phyloP scores from a whole-genome alignment of 2,329 filamentous ascomycete genomes.

The Calonectria hongkongensis region DNA sequence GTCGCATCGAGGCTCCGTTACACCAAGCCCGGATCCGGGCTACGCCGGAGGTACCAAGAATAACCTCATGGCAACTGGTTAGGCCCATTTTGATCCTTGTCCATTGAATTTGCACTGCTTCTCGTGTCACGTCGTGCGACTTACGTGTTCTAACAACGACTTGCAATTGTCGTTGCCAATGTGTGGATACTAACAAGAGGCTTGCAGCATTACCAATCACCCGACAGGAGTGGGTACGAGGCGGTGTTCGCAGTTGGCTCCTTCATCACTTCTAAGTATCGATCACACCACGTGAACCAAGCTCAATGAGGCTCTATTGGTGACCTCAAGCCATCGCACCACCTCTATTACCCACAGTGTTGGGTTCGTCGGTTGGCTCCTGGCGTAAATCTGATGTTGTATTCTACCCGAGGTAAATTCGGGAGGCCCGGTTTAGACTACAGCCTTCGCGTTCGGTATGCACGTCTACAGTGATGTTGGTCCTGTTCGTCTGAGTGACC shows the following conservation, averaged over 20 bases:
- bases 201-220: constrained; percentile 6
- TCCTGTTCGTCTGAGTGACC: background rate
- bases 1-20: too few relatives aligned
- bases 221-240: background rate
- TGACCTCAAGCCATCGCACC: background rate
- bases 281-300: constrained; percentile 23
- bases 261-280: background rate
- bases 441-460: background rate
- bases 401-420: constrained; percentile 11
- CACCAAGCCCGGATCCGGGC: too few relatives aligned
- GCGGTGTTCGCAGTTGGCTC: background rate
- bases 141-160: too few relatives aligned
- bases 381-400: constrained; percentile 10
- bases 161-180: background rate
- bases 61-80: too few relatives aligned
- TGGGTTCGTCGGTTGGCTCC: background rate
- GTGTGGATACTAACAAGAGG: constrained; percentile 1
- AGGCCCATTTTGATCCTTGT: too few relatives aligned
- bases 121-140: too few relatives aligned
- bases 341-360: background rate
- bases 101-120: too few relatives aligned
- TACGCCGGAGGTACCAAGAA: too few relatives aligned
- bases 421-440: background rate
- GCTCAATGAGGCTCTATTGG: constrained; percentile 9
- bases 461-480: background rate